Conservation (phyloP, 352 stramenopile genomes). For the Globisporangium apiculatum region DNA sequence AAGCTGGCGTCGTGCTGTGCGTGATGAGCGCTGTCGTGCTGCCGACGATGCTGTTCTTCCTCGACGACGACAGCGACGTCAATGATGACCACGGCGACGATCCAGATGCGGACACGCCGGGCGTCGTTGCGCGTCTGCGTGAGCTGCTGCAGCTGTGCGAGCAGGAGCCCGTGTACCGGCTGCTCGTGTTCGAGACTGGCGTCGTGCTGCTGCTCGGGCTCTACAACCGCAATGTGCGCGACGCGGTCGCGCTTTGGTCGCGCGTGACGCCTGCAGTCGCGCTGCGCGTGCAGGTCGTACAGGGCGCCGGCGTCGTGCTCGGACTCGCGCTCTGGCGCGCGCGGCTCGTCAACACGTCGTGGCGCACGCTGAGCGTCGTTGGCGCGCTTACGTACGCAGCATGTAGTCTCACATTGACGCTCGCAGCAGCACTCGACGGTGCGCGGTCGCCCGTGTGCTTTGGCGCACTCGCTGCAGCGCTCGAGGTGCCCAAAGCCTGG, state of each 20-base stretch:
- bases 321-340: slow-evolving; percentile 34
- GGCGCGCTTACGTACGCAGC: slow-evolving; percentile 23
- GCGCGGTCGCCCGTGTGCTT: slow-evolving; percentile 41
- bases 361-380: slow-evolving; percentile 26
- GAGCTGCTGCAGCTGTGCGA: slow-evolving; percentile 50
- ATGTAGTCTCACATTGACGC: slow-evolving; percentile 20
- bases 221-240: slow-evolving; percentile 27
- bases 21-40: slow-evolving; percentile 18
- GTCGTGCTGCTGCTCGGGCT: slow-evolving; percentile 29
- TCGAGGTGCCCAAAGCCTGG: slow-evolving; percentile 31
- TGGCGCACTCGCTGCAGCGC: slow-evolving; percentile 15
- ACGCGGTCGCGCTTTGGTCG: slow-evolving; percentile 30
- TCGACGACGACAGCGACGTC: slow-evolving; percentile 17
- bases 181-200: slow-evolving; percentile 40
- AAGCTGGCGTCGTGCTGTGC: slow-evolving; percentile 14
- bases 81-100: too few relatives aligned
- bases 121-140: slow-evolving; percentile 16
- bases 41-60: slow-evolving; percentile 25
- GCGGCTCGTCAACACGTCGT: slow-evolving; percentile 29
- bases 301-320: slow-evolving; percentile 21
- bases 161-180: slow-evolving; percentile 43
- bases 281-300: slow-evolving; percentile 18
- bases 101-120: background rate
- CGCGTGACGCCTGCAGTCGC: slow-evolving; percentile 15
- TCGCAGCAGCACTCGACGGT: slow-evolving; percentile 27